Percentiles rank a stretch among this genome's conserved stretches.
phyloP scores from a whole-genome alignment of 805 yeast genomes.

The Tetrapisispora namnaoensis region DNA sequence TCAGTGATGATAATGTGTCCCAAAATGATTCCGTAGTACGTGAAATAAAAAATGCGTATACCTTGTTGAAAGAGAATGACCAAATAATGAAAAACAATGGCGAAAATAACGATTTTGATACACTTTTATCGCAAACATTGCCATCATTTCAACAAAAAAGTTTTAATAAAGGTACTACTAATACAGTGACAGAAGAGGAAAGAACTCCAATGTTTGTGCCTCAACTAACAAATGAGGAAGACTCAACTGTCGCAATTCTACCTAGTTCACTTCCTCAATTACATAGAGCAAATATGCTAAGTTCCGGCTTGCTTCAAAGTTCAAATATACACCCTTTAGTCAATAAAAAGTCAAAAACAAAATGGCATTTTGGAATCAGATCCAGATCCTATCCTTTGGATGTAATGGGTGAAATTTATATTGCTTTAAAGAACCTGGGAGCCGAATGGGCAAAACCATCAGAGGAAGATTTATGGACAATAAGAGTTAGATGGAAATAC shows the following conservation, averaged over 20 bases:
- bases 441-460: slow-evolving; percentile 97
- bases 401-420: slow-evolving; percentile 96
- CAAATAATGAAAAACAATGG: slow-evolving; percentile 46
- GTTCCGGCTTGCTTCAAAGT: slow-evolving; percentile 41
- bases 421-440: slow-evolving; percentile 85
- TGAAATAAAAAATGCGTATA: slow-evolving; percentile 81
- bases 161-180: not conserved
- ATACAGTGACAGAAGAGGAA: slow-evolving; percentile 17
- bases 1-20: slow-evolving; percentile 9
- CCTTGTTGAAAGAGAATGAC: slow-evolving; percentile 71
- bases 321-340: slow-evolving; percentile 44
- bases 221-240: slow-evolving; percentile 23
- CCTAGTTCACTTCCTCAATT: slow-evolving; percentile 93
- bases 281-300: slow-evolving; percentile 87
- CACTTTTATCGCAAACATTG: slow-evolving; percentile 51
- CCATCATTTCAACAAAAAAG: slow-evolving; percentile 36
- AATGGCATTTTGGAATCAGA: slow-evolving; percentile 98
- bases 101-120: slow-evolving; percentile 42
- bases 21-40: slow-evolving; percentile 43
- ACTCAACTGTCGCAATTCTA: slow-evolving; percentile 80
- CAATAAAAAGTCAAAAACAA: slow-evolving; percentile 78
- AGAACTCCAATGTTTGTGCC: slow-evolving; percentile 26
- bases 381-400: slow-evolving; percentile 93
- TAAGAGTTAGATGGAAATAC: slow-evolving; percentile 88
- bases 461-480: slow-evolving; percentile 94